Percentiles rank a stretch among this genome's conserved stretches.
Evolutionary conservation across 2,329 filamentous ascomycete genomes (phyloP).

Genomic region (Parastagonospora nodorum): DNA sequence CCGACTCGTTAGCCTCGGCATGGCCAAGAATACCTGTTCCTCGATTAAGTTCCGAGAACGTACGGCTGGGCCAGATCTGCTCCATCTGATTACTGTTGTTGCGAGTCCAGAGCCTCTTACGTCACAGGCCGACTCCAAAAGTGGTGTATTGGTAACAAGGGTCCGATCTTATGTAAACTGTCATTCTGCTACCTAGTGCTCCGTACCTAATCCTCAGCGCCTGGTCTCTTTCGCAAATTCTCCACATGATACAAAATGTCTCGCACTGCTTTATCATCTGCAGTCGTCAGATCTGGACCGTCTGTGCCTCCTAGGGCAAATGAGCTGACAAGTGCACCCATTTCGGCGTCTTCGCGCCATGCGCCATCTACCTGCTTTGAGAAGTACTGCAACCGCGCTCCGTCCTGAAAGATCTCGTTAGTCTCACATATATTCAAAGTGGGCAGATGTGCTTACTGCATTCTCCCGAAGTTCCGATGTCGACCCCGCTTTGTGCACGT

Average conservation of each 20-base stretch:
- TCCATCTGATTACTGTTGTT: constrained; percentile 20
- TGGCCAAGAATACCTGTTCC: not conserved
- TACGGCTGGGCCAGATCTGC: constrained; percentile 3
- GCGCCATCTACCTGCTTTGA: constrained; percentile 20
- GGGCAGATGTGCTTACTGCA: constrained; percentile 27
- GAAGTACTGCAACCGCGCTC: constrained; percentile 34
- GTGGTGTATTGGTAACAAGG: not conserved
- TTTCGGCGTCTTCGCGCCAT: constrained; percentile 28
- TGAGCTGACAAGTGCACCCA: constrained; percentile 21
- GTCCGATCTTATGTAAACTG: constrained; percentile 2
- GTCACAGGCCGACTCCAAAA: constrained; percentile 18
- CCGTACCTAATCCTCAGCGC: constrained; percentile 38
- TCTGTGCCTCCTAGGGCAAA: constrained; percentile 17
- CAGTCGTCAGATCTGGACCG: constrained; percentile 18
- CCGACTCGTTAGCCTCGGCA: constrained; percentile 20
- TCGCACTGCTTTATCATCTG: constrained; percentile 47
- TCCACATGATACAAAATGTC: constrained; percentile 54
- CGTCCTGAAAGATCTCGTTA: constrained; percentile 11
- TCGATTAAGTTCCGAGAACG: not conserved
- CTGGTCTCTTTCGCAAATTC: constrained; percentile 56
- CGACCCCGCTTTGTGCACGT: constrained; percentile 57
- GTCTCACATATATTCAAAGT: not conserved
- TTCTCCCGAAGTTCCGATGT: constrained; percentile 46
- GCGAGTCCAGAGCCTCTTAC: constrained; percentile 21
- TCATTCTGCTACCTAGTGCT: not conserved